These are phyloP conservation scores for Moricandia arvensis DNA, from an alignment of 345 rosid species.

Conservation along the genomic window DNA sequence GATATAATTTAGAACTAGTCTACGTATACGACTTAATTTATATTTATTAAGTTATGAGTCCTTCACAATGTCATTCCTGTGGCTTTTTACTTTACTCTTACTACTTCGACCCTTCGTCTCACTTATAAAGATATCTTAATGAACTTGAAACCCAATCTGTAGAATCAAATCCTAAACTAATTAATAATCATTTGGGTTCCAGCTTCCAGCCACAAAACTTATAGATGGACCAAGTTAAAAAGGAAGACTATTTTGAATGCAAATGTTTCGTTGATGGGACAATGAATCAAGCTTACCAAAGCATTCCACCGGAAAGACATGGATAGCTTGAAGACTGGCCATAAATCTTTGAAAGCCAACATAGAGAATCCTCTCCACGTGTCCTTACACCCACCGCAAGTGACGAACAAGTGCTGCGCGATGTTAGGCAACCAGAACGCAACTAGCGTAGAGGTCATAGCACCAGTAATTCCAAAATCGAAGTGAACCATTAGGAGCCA, in stretches of 20 bases:
- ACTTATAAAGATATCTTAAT: neutral
- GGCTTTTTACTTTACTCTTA: neutral
- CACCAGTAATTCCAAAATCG: slow-evolving; percentile 62
- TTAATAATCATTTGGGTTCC: neutral
- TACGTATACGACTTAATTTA: neutral
- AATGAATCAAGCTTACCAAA: slow-evolving; percentile 46
- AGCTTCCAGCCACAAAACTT: neutral
- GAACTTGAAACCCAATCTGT: neutral
- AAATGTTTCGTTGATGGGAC: slow-evolving; percentile 3
- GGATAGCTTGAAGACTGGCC: slow-evolving; percentile 67
- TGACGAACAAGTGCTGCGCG: slow-evolving; percentile 59
- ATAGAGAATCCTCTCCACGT: slow-evolving; percentile 70
- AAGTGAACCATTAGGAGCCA: slow-evolving; percentile 61
- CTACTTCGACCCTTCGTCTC: neutral
- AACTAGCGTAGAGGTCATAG: slow-evolving; percentile 55
- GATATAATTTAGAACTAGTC: neutral
- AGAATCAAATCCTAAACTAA: neutral
- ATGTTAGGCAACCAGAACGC: slow-evolving; percentile 80
- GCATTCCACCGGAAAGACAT: slow-evolving; percentile 66
- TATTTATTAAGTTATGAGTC: neutral
- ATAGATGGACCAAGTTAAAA: neutral
- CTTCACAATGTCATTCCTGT: neutral
- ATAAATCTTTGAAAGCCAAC: slow-evolving; percentile 62
- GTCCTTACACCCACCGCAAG: slow-evolving; percentile 75
- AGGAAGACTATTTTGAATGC: neutral